A percentile compares a stretch with the other conserved stretches of the same genome.
Conservation (phyloP, 2,329 filamentous ascomycete genomes). For the Sarocladium brachiariae region DNA sequence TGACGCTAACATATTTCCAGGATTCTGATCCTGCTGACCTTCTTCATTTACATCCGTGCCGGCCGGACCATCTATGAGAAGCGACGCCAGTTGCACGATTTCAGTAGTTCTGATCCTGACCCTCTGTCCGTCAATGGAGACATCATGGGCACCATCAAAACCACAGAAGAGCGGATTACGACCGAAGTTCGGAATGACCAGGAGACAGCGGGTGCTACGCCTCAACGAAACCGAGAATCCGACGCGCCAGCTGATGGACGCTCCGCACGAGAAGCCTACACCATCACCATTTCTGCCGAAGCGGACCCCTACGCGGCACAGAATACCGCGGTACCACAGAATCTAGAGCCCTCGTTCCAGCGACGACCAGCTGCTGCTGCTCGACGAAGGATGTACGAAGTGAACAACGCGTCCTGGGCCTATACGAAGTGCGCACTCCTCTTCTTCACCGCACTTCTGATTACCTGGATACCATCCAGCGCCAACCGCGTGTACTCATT, state of each 20-base stretch:
- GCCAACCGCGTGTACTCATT: slow-evolving; percentile 70
- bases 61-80: slow-evolving; percentile 62
- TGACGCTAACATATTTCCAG: slow-evolving; percentile 25
- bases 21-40: slow-evolving; percentile 54
- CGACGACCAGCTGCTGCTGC: slow-evolving; percentile 12
- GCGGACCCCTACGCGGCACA: neutral
- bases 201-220: neutral
- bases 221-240: neutral
- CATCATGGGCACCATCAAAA: slow-evolving; percentile 43
- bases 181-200: slow-evolving; percentile 31
- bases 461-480: slow-evolving; percentile 72
- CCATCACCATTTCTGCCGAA: slow-evolving; percentile 42
- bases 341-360: slow-evolving; percentile 6
- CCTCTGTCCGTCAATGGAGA: slow-evolving; percentile 33
- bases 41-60: slow-evolving; percentile 60
- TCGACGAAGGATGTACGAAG: slow-evolving; percentile 38
- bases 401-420: slow-evolving; percentile 58
- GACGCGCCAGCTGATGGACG: slow-evolving; percentile 3
- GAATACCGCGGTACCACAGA: neutral
- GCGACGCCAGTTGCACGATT: slow-evolving; percentile 52
- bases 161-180: slow-evolving; percentile 59
- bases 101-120: slow-evolving; percentile 41
- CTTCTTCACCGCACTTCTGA: slow-evolving; percentile 64
- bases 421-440: slow-evolving; percentile 65
- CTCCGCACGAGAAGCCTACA: slow-evolving; percentile 28